These are phyloP conservation scores for Falciphora oryzae DNA, from an alignment of 2,329 filamentous ascomycete genomes.

Conservation along the genomic window DNA sequence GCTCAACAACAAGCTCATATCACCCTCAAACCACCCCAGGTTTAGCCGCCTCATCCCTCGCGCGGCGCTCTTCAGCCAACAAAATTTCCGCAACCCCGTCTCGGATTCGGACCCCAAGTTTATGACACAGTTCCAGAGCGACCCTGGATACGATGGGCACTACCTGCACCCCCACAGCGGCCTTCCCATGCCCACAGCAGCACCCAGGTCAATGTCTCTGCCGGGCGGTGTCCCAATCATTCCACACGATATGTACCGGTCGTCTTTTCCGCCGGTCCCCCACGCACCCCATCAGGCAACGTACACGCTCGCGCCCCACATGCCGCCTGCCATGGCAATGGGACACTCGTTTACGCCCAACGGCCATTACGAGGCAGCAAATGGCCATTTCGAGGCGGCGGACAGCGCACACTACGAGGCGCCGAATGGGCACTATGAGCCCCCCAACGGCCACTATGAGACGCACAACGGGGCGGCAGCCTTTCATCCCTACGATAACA, in stretches of 20 bases:
- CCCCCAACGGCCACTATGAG: background rate
- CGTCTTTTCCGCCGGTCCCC: background rate
- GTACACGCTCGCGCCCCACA: background rate
- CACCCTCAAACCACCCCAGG: constrained; percentile 49
- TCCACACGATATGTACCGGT: background rate
- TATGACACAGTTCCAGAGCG: background rate
- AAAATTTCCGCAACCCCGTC: constrained; percentile 52
- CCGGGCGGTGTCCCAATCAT: background rate
- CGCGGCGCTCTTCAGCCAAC: constrained; percentile 50
- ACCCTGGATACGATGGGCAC: background rate
- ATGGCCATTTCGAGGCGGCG: background rate
- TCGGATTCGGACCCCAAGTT: constrained; percentile 1
- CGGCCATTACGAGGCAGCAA: background rate
- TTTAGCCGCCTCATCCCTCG: constrained; percentile 49
- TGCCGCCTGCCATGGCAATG: background rate
- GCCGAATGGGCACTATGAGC: background rate
- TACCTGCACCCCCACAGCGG: background rate
- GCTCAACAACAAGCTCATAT: constrained; percentile 50
- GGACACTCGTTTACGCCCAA: background rate
- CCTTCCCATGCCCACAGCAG: background rate
- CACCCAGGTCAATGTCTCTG: background rate
- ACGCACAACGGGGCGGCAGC: background rate
- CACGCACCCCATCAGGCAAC: background rate
- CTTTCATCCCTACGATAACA: background rate
- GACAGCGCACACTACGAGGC: background rate